Percentiles rank a stretch among this genome's conserved stretches.
These are phyloP conservation scores for Chlorella sp. DNA, from an alignment of 139 green algal species.

Conservation along the genomic window DNA sequence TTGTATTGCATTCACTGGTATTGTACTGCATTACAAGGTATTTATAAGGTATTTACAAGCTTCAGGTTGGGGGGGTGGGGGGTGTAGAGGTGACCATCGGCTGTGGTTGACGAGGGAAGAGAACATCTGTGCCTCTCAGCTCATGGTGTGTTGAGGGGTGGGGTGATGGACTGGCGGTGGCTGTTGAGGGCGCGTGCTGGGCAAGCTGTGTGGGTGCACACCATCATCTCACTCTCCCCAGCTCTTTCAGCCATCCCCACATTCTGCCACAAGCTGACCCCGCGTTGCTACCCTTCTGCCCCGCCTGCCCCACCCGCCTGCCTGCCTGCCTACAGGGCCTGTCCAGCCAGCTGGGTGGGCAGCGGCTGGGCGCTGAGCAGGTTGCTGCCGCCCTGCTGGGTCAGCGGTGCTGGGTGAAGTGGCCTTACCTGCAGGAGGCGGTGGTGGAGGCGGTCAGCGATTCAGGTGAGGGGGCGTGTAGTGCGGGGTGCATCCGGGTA, in stretches of 20 bases:
- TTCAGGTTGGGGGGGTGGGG: no score
- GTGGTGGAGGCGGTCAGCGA: slow-evolving; percentile 62
- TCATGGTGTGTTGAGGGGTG: background rate
- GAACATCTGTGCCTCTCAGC: no score
- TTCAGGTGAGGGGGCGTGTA: background rate
- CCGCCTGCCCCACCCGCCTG: background rate
- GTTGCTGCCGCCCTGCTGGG: slow-evolving; percentile 67
- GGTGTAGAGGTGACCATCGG: no score
- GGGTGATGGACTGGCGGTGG: background rate
- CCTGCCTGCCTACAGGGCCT: background rate
- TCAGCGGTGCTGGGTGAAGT: slow-evolving; percentile 83
- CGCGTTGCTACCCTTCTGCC: background rate
- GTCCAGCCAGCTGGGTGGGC: slow-evolving; percentile 15
- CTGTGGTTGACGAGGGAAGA: background rate
- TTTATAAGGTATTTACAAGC: no score
- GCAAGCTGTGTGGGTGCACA: no score
- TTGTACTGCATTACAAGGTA: no score
- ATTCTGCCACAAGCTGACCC: background rate
- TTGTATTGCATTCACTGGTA: no score
- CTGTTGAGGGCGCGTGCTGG: background rate
- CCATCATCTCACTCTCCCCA: no score
- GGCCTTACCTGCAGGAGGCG: slow-evolving; percentile 87
- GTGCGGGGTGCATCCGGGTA: background rate
- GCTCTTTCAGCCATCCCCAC: background rate
- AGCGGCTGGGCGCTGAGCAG: slow-evolving; percentile 27